Evolutionary conservation across 495 filamentous ascomycete species (phyloP).

Genomic region (Hyaloscypha hepaticicola): DNA sequence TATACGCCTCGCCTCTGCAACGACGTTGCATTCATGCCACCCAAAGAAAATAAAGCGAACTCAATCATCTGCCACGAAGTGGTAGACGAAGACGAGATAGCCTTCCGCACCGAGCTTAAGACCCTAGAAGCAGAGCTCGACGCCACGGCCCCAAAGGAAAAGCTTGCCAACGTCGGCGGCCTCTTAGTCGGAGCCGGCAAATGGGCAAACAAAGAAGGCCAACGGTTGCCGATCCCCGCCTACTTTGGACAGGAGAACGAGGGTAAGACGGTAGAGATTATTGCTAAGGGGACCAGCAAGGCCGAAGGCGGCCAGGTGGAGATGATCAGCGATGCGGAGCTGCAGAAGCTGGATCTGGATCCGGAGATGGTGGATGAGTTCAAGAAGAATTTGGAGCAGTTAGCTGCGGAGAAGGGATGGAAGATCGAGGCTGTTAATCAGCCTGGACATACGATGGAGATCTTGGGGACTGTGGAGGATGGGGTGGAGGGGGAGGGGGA

Average conservation of each 20-base stretch:
- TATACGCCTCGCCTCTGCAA: constrained; percentile 91
- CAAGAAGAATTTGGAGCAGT: constrained; percentile 52
- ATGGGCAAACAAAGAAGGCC: constrained; percentile 44
- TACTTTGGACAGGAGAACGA: constrained; percentile 37
- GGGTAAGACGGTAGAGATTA: constrained; percentile 37
- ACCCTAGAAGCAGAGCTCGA: constrained; percentile 36
- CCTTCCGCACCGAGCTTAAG: constrained; percentile 34
- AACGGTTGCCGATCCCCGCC: constrained; percentile 39
- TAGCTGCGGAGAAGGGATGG: constrained; percentile 55
- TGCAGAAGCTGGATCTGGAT: constrained; percentile 70
- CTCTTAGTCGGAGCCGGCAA: constrained; percentile 56
- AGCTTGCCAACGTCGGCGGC: constrained; percentile 42
- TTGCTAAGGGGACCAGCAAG: constrained; percentile 41
- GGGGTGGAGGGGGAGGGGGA: constrained; percentile 42
- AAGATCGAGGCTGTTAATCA: constrained; percentile 51
- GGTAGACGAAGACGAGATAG: constrained; percentile 39
- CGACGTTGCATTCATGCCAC: constrained; percentile 88
- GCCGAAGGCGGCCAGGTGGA: constrained; percentile 48
- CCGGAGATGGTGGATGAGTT: constrained; percentile 64
- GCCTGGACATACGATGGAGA: constrained; percentile 38
- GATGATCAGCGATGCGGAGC: constrained; percentile 56
- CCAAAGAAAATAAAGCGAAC: constrained; percentile 75
- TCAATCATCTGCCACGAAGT: constrained; percentile 67
- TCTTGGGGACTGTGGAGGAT: constrained; percentile 43
- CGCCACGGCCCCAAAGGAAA: constrained; percentile 33